phyloP scores from a whole-genome alignment of 441 rosid species.

The Syzygium syzygioides region DNA sequence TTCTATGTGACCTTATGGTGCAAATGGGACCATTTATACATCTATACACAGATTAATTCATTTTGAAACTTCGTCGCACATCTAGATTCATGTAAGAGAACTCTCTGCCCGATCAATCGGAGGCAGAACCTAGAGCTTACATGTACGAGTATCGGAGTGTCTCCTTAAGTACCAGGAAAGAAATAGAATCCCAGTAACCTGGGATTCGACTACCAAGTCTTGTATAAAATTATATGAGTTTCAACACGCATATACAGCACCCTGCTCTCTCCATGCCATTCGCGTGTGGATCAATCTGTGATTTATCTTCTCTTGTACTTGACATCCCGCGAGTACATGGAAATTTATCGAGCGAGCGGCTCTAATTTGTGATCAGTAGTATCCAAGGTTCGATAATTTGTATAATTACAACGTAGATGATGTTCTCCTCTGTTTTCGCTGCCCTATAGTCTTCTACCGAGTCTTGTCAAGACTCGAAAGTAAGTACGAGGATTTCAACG shows the following conservation, averaged over 20 bases:
- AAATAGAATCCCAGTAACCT: not conserved
- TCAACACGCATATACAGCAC: not conserved
- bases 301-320: not conserved
- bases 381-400: not conserved
- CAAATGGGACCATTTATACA: not conserved
- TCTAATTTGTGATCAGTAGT: not conserved
- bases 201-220: not conserved
- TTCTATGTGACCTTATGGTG: not conserved
- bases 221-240: not conserved
- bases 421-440: not conserved
- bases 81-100: not conserved
- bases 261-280: not conserved
- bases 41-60: not conserved
- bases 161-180: not conserved
- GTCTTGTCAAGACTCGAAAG: not conserved
- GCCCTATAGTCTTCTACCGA: not conserved
- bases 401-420: not conserved
- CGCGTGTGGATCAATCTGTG: not conserved
- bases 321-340: not conserved
- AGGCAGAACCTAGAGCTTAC: not conserved
- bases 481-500: not conserved
- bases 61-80: not conserved
- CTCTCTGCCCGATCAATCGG: not conserved
- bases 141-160: not conserved
- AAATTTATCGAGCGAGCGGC: not conserved